Percentiles rank a stretch among this genome's conserved stretches.
Conservation (phyloP, 2,329 filamentous ascomycete species). For the Sporothrix phasma region DNA sequence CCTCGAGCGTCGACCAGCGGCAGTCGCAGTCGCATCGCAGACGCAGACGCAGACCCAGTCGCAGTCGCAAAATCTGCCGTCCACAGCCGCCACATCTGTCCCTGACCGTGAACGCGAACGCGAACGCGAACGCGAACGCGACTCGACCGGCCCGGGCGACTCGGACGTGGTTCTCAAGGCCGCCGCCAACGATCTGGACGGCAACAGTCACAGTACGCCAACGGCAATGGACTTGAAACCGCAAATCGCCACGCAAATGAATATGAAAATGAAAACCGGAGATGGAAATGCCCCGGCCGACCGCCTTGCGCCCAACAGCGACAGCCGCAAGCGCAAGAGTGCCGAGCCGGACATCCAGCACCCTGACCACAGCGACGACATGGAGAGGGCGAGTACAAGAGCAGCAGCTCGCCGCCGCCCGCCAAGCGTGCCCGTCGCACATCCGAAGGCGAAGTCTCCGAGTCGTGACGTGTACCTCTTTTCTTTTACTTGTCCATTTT, state of each 20-base stretch:
- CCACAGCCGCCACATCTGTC: background rate
- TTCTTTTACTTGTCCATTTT: background rate
- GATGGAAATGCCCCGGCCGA: no score
- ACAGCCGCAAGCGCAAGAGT: constrained; percentile 19
- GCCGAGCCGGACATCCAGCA: constrained; percentile 20
- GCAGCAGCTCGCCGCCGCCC: background rate
- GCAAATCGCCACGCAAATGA: no score
- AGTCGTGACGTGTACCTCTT: background rate
- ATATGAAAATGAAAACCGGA: no score
- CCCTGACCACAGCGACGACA: constrained; percentile 18
- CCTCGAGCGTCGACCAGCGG: constrained; percentile 16
- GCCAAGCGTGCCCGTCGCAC: constrained; percentile 15
- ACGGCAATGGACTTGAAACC: background rate
- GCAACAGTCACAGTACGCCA: constrained; percentile 6
- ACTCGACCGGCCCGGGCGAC: constrained; percentile 21
- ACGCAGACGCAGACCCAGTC: constrained; percentile 5
- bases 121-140: no score
- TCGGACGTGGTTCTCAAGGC: constrained; percentile 27
- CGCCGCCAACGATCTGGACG: constrained; percentile 26
- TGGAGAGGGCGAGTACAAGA: constrained; percentile 24
- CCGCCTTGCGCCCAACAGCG: background rate
- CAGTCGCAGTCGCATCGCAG: constrained; percentile 1
- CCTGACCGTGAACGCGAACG: no score
- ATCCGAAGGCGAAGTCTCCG: background rate
- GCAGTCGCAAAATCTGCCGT: background rate